These are phyloP conservation scores for Kodamaea hsintzibuensis DNA, from an alignment of 805 yeast genomes.

Conservation along the genomic window DNA sequence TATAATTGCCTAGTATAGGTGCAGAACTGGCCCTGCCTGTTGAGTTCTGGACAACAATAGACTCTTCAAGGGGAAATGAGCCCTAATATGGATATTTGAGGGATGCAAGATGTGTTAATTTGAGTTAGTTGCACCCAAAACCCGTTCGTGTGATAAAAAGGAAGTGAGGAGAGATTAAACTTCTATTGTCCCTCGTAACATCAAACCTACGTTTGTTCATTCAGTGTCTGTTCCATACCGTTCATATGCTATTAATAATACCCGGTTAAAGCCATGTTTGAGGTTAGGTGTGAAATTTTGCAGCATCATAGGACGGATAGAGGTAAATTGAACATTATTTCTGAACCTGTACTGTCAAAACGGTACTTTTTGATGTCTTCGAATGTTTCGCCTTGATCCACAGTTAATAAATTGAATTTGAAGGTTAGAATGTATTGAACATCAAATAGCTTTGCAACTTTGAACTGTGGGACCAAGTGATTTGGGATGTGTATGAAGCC, in stretches of 20 bases:
- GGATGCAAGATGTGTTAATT: too few relatives aligned
- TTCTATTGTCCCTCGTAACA: background rate
- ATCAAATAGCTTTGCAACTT: conserved; percentile 36
- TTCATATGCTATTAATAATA: background rate
- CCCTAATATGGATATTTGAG: too few relatives aligned
- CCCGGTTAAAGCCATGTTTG: background rate
- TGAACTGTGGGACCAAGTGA: conserved; percentile 36
- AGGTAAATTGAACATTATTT: conserved; percentile 32
- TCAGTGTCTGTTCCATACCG: background rate
- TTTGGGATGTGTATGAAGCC: conserved; percentile 34
- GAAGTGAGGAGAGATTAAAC: background rate
- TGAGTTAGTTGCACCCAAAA: too few relatives aligned
- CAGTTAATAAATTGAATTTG: conserved; percentile 35
- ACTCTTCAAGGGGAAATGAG: too few relatives aligned
- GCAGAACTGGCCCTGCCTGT: too few relatives aligned
- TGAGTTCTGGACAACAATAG: too few relatives aligned
- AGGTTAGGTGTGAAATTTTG: background rate
- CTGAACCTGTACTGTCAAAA: conserved; percentile 27
- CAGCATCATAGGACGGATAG: conserved; percentile 8
- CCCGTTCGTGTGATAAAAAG: too few relatives aligned
- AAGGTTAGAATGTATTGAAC: conserved; percentile 37
- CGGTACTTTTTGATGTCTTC: conserved; percentile 17
- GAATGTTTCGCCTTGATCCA: conserved; percentile 12
- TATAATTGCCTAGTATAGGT: too few relatives aligned
- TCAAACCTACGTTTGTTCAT: too few relatives aligned